Evolutionary conservation across 139 green algal species (phyloP).

Genomic region (Diplosphaera chodatii): DNA sequence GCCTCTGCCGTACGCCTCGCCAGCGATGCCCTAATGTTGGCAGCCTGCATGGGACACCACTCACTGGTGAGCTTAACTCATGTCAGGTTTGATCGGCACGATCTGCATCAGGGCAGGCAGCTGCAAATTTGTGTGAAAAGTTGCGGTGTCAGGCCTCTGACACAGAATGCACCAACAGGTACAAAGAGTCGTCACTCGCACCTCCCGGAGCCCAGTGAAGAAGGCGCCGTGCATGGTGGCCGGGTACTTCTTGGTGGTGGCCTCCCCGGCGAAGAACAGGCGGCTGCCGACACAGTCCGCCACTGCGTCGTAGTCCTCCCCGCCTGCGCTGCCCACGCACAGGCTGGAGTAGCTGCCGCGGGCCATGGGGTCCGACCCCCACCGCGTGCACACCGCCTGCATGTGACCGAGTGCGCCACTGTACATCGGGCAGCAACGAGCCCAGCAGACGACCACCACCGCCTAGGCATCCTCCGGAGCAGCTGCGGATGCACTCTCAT

Average conservation of each 20-base stretch:
- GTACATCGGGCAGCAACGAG: too few relatives aligned
- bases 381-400: constrained; percentile 74
- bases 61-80: too few relatives aligned
- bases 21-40: not conserved
- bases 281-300: constrained; percentile 53
- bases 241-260: constrained; percentile 82
- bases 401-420: too few relatives aligned
- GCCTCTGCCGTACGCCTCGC: not conserved
- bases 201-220: constrained; percentile 48
- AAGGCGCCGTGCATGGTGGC: constrained; percentile 98
- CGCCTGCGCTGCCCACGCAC: constrained; percentile 59
- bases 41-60: not conserved
- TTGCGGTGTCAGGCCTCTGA: too few relatives aligned
- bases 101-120: too few relatives aligned
- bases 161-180: too few relatives aligned
- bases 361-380: constrained; percentile 72
- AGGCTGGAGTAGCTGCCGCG: constrained; percentile 86
- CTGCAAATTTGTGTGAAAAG: too few relatives aligned
- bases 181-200: too few relatives aligned
- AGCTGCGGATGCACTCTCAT: too few relatives aligned
- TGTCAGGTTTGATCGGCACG: too few relatives aligned
- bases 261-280: constrained; percentile 86
- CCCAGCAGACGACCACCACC: too few relatives aligned
- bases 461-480: too few relatives aligned
- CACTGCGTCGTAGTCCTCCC: constrained; percentile 82